These are phyloP conservation scores for Kalaharituber pfeilii DNA, from an alignment of 2,329 filamentous ascomycete species.

Conservation along the genomic window DNA sequence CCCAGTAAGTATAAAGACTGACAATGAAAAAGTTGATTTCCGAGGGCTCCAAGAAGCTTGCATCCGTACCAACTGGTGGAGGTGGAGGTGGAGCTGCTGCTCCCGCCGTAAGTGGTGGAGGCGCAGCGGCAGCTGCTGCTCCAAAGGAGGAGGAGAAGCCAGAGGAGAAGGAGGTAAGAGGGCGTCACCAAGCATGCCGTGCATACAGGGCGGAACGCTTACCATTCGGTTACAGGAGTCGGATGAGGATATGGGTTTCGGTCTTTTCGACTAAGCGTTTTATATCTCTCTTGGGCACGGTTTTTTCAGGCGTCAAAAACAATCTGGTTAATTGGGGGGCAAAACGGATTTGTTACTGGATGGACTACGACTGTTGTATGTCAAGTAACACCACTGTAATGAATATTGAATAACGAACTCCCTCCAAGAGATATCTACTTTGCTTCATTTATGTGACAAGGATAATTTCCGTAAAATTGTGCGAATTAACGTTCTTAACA, in stretches of 20 bases:
- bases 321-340: not conserved
- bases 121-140: conserved; percentile 43
- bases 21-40: conserved; percentile 54
- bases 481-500: too few species aligned
- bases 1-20: conserved; percentile 14
- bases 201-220: conserved; percentile 6
- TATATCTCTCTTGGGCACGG: not conserved
- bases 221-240: conserved; percentile 44
- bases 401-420: not conserved
- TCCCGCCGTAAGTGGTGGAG: conserved; percentile 50
- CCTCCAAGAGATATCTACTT: not conserved
- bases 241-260: conserved; percentile 62
- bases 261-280: conserved; percentile 32
- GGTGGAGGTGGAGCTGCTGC: conserved; percentile 51
- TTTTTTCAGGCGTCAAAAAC: not conserved
- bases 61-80: conserved; percentile 89
- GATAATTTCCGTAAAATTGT: too few species aligned
- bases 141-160: conserved; percentile 54
- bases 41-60: conserved; percentile 81
- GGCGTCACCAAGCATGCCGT: conserved; percentile 20
- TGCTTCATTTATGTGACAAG: not conserved
- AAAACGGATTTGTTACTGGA: not conserved
- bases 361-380: not conserved
- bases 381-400: not conserved
- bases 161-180: conserved; percentile 70